A percentile compares a stretch with the other conserved stretches of the same genome.
Evolutionary conservation across 768 basidiomycete species (phyloP).

Genomic region (Boletellus ananas): DNA sequence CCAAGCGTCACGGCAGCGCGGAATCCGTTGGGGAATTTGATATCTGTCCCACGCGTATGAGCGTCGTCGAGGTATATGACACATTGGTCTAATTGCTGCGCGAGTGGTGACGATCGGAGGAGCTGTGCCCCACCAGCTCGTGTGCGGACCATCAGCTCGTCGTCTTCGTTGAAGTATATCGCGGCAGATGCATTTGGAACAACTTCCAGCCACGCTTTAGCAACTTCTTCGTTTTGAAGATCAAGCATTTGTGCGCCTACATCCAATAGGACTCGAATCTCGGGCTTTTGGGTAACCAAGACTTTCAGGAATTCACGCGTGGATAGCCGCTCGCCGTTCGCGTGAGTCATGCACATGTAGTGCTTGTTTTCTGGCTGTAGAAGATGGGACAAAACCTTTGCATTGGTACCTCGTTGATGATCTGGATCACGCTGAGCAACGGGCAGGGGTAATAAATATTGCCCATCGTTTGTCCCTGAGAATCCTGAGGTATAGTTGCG

Average conservation of each 20-base stretch:
- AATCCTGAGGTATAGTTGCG: conserved; percentile 22
- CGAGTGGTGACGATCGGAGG: neutral
- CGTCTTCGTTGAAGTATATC: neutral
- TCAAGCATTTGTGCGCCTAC: conserved; percentile 57
- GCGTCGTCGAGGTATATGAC: neutral
- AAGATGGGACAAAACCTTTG: conserved; percentile 14
- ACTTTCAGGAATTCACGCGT: conserved; percentile 25
- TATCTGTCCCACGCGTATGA: neutral
- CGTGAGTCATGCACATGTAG: conserved; percentile 7
- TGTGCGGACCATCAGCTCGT: neutral
- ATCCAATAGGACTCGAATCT: conserved; percentile 45
- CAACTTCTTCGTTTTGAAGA: conserved; percentile 38
- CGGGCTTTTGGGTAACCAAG: conserved; percentile 30
- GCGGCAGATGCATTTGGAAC: neutral
- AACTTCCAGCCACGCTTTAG: conserved; percentile 35
- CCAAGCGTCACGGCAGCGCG: neutral
- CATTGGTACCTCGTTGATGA: conserved; percentile 12
- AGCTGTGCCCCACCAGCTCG: neutral
- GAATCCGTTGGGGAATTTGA: neutral
- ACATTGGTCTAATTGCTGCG: neutral
- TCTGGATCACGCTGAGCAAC: conserved; percentile 21
- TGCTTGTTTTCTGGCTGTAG: conserved; percentile 20
- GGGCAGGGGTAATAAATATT: conserved; percentile 32
- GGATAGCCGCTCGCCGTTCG: conserved; percentile 1
- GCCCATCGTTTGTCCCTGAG: conserved; percentile 36